Base-by-base conservation (phyloP, 163 green algal genomes). In the Chloromonas sp. region DNA sequence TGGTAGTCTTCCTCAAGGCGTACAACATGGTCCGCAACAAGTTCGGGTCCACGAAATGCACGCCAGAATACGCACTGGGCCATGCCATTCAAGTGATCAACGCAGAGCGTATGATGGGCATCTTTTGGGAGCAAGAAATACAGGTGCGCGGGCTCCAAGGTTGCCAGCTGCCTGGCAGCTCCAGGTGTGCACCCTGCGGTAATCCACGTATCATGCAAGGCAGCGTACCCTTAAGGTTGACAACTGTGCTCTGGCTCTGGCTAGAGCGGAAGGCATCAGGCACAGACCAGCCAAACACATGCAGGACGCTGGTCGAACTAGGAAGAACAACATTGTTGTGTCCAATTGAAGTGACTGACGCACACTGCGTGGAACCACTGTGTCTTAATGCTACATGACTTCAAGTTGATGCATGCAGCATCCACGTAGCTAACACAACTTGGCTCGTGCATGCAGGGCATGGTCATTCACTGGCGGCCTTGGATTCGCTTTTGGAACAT, bases 401-500 rank as follows among this genome's bases (percentile, higher is more conserved):
- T 36, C 36, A 36, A 36, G 36, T 36, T 36, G 36, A 36, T 36
- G 36, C 36, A 36, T 36, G 36, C 36, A 36, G 36, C 36, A 80
- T 80, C 14, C 74, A 60, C 15, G 79, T 60, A 80, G 74, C 74
- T 36, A 80, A 5, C 74, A 5, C 74, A 80, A 2, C 15, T 2
- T 80, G 2, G 2, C 14, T 36, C 2, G 14, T 80, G 74, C 15
- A 58, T 80, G 13, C 81, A 84, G 81, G 62, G 61, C 8, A 84
- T 84, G 81, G 81, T 84, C n/a, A 60, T 88, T 11, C 36, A 14
- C 76, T 85, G 60, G 58, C 78, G 70, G 11, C 3, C 11, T 11
- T 88, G 82, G 81, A 86, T 88, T 66, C 62, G 77, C 1, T 71
- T 84, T 3, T 88, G 85, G 85, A 86, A 88, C 60, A 81, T 88